Conservation (phyloP, 352 stramenopile species). For the Globisporangium alternatum region DNA sequence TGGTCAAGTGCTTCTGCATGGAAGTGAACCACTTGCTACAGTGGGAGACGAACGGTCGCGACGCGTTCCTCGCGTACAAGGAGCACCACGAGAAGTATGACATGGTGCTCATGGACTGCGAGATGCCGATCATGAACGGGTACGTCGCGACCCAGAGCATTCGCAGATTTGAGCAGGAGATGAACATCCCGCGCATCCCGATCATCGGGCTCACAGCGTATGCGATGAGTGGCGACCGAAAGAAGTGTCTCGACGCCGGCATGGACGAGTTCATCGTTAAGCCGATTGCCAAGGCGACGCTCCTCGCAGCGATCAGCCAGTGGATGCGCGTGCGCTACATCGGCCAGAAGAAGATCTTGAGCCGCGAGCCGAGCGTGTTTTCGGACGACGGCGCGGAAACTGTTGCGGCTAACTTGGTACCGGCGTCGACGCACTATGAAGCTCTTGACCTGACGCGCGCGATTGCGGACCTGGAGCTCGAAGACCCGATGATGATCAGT, state of each 20-base stretch:
- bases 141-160: constrained; percentile 76
- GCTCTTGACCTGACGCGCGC: constrained; percentile 72
- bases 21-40: constrained; percentile 80
- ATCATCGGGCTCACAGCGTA: constrained; percentile 85
- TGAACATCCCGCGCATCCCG: constrained; percentile 66
- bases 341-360: constrained; percentile 45
- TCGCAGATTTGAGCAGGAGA: constrained; percentile 62
- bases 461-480: constrained; percentile 81
- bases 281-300: constrained; percentile 65
- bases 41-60: constrained; percentile 76
- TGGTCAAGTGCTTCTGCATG: constrained; percentile 85
- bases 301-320: constrained; percentile 67
- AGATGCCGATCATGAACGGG: constrained; percentile 88
- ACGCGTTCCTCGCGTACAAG: constrained; percentile 69
- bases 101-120: constrained; percentile 82
- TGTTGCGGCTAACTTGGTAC: constrained; percentile 50
- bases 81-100: constrained; percentile 78
- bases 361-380: constrained; percentile 32
- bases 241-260: constrained; percentile 78
- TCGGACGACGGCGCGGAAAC: constrained; percentile 31
- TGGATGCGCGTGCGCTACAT: constrained; percentile 80
- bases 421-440: constrained; percentile 71
- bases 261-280: constrained; percentile 90
- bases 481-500: constrained; percentile 85
- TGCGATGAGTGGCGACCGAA: constrained; percentile 79